phyloP scores from a whole-genome alignment of 371 early-diverging fungal genomes.

The Lichtheimia hyalospora region DNA sequence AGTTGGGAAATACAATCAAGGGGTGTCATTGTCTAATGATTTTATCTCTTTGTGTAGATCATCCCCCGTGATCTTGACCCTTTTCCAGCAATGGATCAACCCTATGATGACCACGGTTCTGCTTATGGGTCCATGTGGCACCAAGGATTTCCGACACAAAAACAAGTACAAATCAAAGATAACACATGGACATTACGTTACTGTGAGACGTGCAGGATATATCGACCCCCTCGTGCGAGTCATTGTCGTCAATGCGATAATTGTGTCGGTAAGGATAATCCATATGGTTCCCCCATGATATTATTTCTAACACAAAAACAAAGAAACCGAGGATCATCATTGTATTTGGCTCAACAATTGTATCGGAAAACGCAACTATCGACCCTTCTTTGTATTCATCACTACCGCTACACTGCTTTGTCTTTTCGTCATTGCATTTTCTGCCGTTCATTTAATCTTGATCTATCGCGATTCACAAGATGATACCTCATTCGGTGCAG shows the following conservation, averaged over 20 bases:
- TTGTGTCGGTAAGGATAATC: constrained; percentile 72
- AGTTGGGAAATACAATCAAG: constrained; percentile 7
- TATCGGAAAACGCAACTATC: constrained; percentile 90
- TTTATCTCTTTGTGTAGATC: background rate
- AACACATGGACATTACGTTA: constrained; percentile 72
- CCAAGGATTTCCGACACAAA: constrained; percentile 8
- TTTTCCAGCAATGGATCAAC: constrained; percentile 2
- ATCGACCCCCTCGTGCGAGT: constrained; percentile 86
- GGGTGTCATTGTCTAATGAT: too few relatives aligned
- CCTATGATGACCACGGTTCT: constrained; percentile 4
- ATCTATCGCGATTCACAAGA: background rate
- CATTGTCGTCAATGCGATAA: constrained; percentile 92
- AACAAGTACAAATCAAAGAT: constrained; percentile 53
- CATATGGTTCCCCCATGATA: too few relatives aligned
- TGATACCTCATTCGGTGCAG: constrained; percentile 14
- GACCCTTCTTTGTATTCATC: constrained; percentile 81
- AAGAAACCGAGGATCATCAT: constrained; percentile 87
- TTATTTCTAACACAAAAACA: background rate
- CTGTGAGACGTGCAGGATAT: constrained; percentile 89
- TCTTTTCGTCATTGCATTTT: constrained; percentile 59
- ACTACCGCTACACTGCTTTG: constrained; percentile 53
- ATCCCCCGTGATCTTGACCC: constrained; percentile 12
- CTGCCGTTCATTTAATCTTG: constrained; percentile 55
- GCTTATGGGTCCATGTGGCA: constrained; percentile 8
- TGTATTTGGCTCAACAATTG: constrained; percentile 96